Evolutionary conservation across 257 asterid species (phyloP).

Genomic region (Solanum lycopersicoides): DNA sequence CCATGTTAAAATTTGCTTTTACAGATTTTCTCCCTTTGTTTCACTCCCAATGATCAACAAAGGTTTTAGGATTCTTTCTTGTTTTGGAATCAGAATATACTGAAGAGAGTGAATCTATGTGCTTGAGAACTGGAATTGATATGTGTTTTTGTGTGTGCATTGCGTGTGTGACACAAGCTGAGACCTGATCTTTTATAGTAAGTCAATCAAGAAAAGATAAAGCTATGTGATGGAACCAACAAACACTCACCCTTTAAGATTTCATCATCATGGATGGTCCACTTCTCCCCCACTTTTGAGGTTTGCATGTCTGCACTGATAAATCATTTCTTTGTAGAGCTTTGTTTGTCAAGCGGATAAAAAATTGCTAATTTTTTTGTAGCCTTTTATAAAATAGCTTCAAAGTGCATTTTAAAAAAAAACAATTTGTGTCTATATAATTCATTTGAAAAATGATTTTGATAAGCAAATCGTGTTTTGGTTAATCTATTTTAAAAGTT

Average conservation of each 20-base stretch:
- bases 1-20: background rate
- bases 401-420: no score
- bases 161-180: background rate
- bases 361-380: background rate
- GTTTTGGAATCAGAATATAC: background rate
- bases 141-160: background rate
- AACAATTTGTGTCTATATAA: background rate
- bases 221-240: background rate
- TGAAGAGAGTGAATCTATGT: background rate
- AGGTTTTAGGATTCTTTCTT: background rate
- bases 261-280: background rate
- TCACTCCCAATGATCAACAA: background rate
- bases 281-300: background rate
- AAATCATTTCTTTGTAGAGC: background rate
- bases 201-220: background rate
- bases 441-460: background rate
- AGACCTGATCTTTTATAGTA: background rate
- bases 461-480: background rate
- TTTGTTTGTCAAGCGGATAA: background rate
- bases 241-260: background rate
- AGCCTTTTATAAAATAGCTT: background rate
- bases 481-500: background rate
- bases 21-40: background rate
- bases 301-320: background rate
- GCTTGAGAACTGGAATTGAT: background rate